phyloP scores from a whole-genome alignment of 176 grass and related monocot species.

The Lolium perenne region DNA sequence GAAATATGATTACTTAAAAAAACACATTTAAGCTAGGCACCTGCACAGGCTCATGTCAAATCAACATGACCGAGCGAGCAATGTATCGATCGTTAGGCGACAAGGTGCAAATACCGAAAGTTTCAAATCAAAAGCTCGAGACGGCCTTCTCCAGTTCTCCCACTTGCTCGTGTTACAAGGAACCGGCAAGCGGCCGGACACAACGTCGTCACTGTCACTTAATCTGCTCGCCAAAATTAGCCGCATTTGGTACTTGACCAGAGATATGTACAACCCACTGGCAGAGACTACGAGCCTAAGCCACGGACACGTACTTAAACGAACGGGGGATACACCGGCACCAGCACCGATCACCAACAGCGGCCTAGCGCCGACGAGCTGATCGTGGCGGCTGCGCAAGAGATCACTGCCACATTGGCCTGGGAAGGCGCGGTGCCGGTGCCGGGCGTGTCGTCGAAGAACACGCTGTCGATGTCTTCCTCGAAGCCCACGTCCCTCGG shows the following conservation, averaged over 20 bases:
- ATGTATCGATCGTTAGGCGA: conserved; percentile 7
- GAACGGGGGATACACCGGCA: not conserved
- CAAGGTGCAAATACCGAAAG: conserved; percentile 45
- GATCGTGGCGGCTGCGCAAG: conserved; percentile 25
- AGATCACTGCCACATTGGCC: not conserved
- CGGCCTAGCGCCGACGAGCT: conserved; percentile 36
- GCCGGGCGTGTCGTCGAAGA: conserved; percentile 42
- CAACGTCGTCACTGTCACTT: not conserved
- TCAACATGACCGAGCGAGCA: not conserved
- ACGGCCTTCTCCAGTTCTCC: conserved; percentile 11
- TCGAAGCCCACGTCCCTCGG: conserved; percentile 42
- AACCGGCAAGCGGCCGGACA: not conserved
- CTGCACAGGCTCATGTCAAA: not conserved
- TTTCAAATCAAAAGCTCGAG: conserved; percentile 10
- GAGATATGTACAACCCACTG: not conserved
- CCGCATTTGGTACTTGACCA: not conserved
- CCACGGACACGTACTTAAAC: not conserved
- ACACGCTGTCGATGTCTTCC: conserved; percentile 57
- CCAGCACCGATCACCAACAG: not conserved
- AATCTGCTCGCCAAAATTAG: not conserved
- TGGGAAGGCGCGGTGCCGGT: not conserved
- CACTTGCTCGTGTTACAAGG: not conserved
- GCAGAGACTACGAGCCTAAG: not conserved
- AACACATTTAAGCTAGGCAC: no score
- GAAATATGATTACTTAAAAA: no score